Conservation (phyloP, 2,329 filamentous ascomycete species). For the Zymoseptoria passerinii region DNA sequence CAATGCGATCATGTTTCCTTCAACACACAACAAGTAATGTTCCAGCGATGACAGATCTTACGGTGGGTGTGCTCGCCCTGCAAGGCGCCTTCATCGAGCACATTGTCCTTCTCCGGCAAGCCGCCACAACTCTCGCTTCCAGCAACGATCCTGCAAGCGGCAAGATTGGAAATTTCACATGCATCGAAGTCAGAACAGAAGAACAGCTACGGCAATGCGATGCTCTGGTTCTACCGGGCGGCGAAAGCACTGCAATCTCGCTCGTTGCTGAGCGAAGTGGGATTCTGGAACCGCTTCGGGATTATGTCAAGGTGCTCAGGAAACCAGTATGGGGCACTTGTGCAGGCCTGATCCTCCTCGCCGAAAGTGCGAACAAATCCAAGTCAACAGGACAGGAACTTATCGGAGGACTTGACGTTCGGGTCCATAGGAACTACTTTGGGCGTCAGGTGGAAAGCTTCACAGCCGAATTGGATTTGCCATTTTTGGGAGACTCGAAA, state of each 20-base stretch:
- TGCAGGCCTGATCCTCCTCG: conserved; percentile 84
- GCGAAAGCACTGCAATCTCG: conserved; percentile 89
- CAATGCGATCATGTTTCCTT: neutral
- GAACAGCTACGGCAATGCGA: conserved; percentile 64
- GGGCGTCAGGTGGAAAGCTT: conserved; percentile 91
- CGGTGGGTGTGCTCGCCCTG: conserved; percentile 61
- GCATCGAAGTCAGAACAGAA: conserved; percentile 72
- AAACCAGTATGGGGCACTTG: conserved; percentile 95
- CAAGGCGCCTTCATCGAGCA: conserved; percentile 94
- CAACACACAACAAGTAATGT: conserved; percentile 1
- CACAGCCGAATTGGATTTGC: conserved; percentile 62
- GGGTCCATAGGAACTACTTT: conserved; percentile 91
- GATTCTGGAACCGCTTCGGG: conserved; percentile 71
- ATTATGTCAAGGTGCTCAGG: conserved; percentile 79
- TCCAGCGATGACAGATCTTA: conserved; percentile 31
- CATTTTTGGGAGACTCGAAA: conserved; percentile 45
- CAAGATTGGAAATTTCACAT: conserved; percentile 41
- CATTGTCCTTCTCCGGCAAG: conserved; percentile 63
- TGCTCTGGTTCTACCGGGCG: conserved; percentile 82
- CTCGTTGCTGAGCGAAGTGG: conserved; percentile 75
- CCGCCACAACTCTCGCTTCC: conserved; percentile 45
- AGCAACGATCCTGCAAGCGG: neutral
- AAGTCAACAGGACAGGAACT: conserved; percentile 89
- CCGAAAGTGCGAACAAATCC: conserved; percentile 76
- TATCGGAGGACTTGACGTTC: conserved; percentile 82